phyloP scores from a whole-genome alignment of 495 filamentous ascomycete species.

The Jackrogersella multiformis region DNA sequence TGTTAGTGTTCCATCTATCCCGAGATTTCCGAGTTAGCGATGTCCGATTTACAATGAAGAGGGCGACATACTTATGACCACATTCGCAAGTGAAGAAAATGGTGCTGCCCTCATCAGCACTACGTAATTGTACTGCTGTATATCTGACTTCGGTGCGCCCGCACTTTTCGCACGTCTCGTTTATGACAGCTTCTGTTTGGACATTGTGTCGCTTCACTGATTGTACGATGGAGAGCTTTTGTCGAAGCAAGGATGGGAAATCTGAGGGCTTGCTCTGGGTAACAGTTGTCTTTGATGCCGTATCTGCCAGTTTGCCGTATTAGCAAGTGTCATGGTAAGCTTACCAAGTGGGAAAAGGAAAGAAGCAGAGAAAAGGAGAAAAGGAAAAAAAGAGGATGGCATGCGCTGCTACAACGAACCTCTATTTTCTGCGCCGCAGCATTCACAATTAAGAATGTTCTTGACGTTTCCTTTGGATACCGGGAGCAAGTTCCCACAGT shows the following conservation, averaged over 20 bases:
- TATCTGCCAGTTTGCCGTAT: constrained; percentile 65
- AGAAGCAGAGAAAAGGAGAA: background rate
- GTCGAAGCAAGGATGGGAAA: constrained; percentile 86
- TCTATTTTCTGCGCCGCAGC: constrained; percentile 85
- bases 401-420: constrained; percentile 59
- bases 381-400: background rate
- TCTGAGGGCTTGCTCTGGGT: constrained; percentile 84
- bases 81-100: constrained; percentile 89
- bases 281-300: constrained; percentile 78
- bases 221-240: constrained; percentile 87
- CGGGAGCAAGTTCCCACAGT: constrained; percentile 91
- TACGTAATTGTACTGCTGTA: constrained; percentile 83
- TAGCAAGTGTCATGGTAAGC: constrained; percentile 13
- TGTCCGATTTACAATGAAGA: background rate
- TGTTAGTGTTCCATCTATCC: constrained; percentile 68
- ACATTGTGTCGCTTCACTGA: constrained; percentile 80
- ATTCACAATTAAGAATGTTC: constrained; percentile 79
- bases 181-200: constrained; percentile 74
- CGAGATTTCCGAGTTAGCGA: constrained; percentile 46
- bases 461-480: constrained; percentile 76
- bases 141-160: constrained; percentile 84
- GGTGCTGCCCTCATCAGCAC: constrained; percentile 94
- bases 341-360: background rate
- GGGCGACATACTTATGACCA: constrained; percentile 75
- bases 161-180: constrained; percentile 80